phyloP scores from a whole-genome alignment of 306 rosid genomes.

The Arachis stenosperma region DNA sequence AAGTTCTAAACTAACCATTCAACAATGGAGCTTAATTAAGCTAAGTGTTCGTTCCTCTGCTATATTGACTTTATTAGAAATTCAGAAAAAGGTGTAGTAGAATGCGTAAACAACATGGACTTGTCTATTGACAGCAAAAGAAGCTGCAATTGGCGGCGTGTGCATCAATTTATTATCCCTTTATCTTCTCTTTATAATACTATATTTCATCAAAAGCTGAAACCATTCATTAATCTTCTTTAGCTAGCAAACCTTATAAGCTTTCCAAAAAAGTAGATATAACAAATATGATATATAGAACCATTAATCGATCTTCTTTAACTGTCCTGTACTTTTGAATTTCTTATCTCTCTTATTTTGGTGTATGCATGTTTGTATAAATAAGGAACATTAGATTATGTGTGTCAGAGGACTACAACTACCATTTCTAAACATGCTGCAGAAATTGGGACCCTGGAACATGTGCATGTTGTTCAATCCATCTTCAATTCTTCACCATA shows the following conservation, averaged over 20 bases:
- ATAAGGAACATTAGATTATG: conserved; percentile 13
- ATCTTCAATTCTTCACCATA: conserved; percentile 24
- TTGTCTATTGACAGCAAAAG: not conserved
- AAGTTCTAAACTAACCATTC: too few species aligned
- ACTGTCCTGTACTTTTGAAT: not conserved
- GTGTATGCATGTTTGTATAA: not conserved
- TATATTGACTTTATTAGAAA: too few species aligned
- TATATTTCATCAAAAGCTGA: conserved; percentile 15
- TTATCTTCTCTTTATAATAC: too few species aligned
- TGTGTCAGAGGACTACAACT: conserved; percentile 36
- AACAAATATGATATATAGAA: not conserved
- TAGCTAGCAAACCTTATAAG: not conserved
- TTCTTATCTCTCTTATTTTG: not conserved
- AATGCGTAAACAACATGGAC: conserved; percentile 18
- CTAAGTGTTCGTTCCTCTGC: too few species aligned
- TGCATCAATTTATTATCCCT: not conserved
- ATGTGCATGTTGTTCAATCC: conserved; percentile 34
- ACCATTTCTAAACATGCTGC: not conserved
- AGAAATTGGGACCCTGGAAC: conserved; percentile 32
- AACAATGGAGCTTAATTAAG: too few species aligned
- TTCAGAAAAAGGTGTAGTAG: not conserved
- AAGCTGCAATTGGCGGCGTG: conserved; percentile 20
- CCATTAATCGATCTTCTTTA: conserved; percentile 2
- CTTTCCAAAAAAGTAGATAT: conserved; percentile 7
- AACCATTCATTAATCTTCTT: not conserved